Evolutionary conservation across 441 rosid species (phyloP).

Genomic region (Erysimum cheiri): DNA sequence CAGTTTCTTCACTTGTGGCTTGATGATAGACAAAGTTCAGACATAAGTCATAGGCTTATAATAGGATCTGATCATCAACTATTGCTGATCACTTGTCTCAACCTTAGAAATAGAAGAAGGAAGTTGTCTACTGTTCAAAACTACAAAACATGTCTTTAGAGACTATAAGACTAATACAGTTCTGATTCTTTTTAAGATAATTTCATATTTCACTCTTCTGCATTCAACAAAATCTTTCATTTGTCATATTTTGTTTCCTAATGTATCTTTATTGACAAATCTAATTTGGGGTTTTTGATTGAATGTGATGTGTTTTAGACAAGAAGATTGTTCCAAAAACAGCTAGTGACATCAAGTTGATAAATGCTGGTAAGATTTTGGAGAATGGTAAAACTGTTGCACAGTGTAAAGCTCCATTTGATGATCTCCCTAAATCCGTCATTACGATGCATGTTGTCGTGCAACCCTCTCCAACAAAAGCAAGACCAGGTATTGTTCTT

Average conservation of each 20-base stretch:
- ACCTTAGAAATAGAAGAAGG: too few species aligned
- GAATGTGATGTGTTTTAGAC: slow-evolving; percentile 49
- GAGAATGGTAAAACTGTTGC: slow-evolving; percentile 87
- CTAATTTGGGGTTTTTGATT: slow-evolving; percentile 10
- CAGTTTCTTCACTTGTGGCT: slow-evolving; percentile 9
- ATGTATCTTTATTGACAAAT: background rate
- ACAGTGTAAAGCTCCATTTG: slow-evolving; percentile 81
- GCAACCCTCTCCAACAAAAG: slow-evolving; percentile 73
- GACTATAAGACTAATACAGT: background rate
- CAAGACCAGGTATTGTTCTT: slow-evolving; percentile 71
- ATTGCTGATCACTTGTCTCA: slow-evolving; percentile 12
- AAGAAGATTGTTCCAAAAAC: slow-evolving; percentile 75
- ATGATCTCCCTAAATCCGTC: slow-evolving; percentile 70
- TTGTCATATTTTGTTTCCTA: background rate
- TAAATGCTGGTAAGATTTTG: slow-evolving; percentile 86
- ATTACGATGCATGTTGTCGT: slow-evolving; percentile 97
- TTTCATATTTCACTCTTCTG: background rate
- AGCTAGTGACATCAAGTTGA: slow-evolving; percentile 80
- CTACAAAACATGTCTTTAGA: background rate
- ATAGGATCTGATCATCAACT: background rate
- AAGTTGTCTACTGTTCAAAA: background rate
- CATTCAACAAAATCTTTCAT: background rate
- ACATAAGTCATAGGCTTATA: slow-evolving; percentile 10
- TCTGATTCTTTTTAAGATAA: too few species aligned
- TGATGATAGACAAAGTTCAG: background rate